These are phyloP conservation scores for Aspergillus phoenicis DNA, from an alignment of 2,329 filamentous ascomycete genomes.

Conservation along the genomic window DNA sequence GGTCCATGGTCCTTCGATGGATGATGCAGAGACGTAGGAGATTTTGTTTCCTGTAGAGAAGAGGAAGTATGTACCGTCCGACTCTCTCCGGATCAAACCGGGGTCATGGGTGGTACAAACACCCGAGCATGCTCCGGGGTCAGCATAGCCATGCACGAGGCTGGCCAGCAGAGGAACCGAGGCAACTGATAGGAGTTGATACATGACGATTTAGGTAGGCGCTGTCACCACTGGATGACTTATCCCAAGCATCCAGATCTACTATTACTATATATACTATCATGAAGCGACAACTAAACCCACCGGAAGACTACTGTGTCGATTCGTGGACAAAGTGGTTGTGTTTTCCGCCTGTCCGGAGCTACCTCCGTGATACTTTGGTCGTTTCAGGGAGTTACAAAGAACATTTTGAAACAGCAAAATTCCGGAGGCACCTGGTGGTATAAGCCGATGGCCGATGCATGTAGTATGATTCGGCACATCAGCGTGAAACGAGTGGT, in stretches of 20 bases:
- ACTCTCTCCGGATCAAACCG: slow-evolving; percentile 48
- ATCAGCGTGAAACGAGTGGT: background rate
- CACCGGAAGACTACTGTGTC: background rate
- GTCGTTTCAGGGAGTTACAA: background rate
- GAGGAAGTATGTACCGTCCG: slow-evolving; percentile 56
- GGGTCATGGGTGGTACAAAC: slow-evolving; percentile 51
- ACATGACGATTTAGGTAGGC: slow-evolving; percentile 10
- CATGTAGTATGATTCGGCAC: background rate
- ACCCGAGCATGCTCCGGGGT: slow-evolving; percentile 36
- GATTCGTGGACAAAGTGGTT: slow-evolving; percentile 3
- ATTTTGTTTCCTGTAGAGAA: slow-evolving; percentile 57
- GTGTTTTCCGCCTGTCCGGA: background rate
- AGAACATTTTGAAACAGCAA: background rate
- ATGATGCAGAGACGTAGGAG: slow-evolving; percentile 51
- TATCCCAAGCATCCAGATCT: background rate
- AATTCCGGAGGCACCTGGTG: slow-evolving; percentile 2
- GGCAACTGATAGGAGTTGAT: slow-evolving; percentile 8
- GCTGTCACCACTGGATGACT: background rate
- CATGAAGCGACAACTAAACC: background rate
- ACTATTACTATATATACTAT: background rate
- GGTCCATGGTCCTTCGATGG: slow-evolving; percentile 55
- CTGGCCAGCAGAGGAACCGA: slow-evolving; percentile 15
- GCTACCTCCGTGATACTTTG: slow-evolving; percentile 2
- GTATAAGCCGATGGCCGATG: background rate
- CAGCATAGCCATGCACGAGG: slow-evolving; percentile 31